phyloP scores from a whole-genome alignment of 805 yeast genomes.

The Komagataella mondaviorum region DNA sequence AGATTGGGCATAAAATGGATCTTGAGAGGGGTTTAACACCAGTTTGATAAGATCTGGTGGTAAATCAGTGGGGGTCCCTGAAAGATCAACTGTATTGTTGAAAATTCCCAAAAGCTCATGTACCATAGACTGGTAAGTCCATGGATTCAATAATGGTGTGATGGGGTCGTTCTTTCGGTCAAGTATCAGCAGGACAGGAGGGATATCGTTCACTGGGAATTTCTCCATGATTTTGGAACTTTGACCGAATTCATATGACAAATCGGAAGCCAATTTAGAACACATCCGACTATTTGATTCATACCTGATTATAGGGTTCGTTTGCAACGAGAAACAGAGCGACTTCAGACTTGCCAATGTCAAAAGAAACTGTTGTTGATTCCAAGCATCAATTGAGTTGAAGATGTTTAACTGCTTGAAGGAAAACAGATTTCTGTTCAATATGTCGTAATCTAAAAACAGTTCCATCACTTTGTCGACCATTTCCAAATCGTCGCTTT shows the following conservation, averaged over 20 bases:
- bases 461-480: constrained; percentile 68
- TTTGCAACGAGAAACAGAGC: constrained; percentile 54
- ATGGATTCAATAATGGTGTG: constrained; percentile 84
- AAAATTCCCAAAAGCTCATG: constrained; percentile 79
- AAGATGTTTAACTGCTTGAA: constrained; percentile 14
- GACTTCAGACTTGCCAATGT: constrained; percentile 24
- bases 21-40: constrained; percentile 57
- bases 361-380: constrained; percentile 21
- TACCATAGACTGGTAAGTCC: constrained; percentile 98
- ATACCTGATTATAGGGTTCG: constrained; percentile 67
- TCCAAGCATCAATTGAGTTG: constrained; percentile 29
- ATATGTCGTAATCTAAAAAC: constrained; percentile 69
- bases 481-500: constrained; percentile 76
- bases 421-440: constrained; percentile 53
- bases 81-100: constrained; percentile 67
- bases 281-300: constrained; percentile 60
- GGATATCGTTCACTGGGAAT: constrained; percentile 44
- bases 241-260: constrained; percentile 41
- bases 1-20: constrained; percentile 62
- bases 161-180: constrained; percentile 87
- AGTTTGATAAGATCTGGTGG: constrained; percentile 47
- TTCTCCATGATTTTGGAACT: constrained; percentile 21
- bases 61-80: constrained; percentile 33
- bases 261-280: constrained; percentile 54
- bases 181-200: constrained; percentile 62